A percentile compares a stretch with the other conserved stretches of the same genome.
Evolutionary conservation across 2,329 filamentous ascomycete genomes (phyloP).

Genomic region (Alternaria sp.): DNA sequence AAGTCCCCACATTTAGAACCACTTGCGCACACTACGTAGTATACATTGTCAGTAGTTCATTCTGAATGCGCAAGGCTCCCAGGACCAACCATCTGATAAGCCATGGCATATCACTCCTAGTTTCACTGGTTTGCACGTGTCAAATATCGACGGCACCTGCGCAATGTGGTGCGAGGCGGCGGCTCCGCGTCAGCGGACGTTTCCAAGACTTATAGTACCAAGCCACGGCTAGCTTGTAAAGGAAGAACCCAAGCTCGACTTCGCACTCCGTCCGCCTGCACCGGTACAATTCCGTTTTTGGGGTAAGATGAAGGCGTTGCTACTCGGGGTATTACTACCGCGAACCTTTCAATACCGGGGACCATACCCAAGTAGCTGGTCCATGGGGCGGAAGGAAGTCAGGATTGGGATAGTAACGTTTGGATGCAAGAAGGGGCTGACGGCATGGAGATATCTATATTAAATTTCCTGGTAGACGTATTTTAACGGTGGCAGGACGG

Average conservation of each 20-base stretch:
- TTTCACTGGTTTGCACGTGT: not conserved
- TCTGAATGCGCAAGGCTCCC: not conserved
- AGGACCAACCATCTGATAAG: not conserved
- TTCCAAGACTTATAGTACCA: not conserved
- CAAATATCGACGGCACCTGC: not conserved
- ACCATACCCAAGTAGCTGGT: not conserved
- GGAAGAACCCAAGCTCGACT: slow-evolving; percentile 18
- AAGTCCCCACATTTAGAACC: not conserved
- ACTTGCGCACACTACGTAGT: not conserved
- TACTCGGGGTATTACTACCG: slow-evolving; percentile 24
- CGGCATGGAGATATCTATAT: not conserved
- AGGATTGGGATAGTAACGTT: not conserved
- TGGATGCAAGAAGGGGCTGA: not conserved
- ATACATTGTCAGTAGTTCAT: not conserved
- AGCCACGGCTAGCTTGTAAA: slow-evolving; percentile 11
- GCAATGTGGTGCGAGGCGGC: not conserved
- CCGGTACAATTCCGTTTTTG: not conserved
- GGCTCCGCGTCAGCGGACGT: slow-evolving; percentile 2
- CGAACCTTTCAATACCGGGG: slow-evolving; percentile 3
- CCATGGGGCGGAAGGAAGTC: not conserved
- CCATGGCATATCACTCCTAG: not conserved
- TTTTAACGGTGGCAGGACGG: not conserved
- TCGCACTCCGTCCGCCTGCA: slow-evolving; percentile 21
- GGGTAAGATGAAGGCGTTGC: not conserved
- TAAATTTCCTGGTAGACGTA: not conserved